These are phyloP conservation scores for Euphorbia schlechtendalii DNA, from an alignment of 441 rosid genomes.

Conservation along the genomic window DNA sequence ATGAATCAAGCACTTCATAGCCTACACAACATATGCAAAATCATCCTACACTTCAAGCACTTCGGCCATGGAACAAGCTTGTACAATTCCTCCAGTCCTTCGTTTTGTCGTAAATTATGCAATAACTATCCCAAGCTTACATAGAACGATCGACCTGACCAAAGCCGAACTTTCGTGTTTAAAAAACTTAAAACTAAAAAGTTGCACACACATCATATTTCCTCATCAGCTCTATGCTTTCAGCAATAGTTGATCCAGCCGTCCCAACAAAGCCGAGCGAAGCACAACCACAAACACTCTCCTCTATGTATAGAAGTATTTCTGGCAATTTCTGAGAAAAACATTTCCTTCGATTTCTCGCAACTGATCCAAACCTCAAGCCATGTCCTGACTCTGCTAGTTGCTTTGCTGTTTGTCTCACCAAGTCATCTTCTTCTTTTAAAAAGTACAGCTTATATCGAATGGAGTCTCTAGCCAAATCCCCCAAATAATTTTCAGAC, in stretches of 20 bases:
- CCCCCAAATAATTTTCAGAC: conserved; percentile 57
- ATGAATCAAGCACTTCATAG: no score
- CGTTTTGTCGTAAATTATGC: no score
- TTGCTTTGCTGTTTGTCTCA: conserved; percentile 40
- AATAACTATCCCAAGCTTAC: no score
- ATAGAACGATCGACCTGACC: not conserved
- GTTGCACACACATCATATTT: conserved; percentile 44
- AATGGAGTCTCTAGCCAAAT: conserved; percentile 39
- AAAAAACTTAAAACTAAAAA: conserved; percentile 20
- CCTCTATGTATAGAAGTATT: conserved; percentile 64
- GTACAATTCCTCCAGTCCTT: no score
- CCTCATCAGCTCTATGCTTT: conserved; percentile 66
- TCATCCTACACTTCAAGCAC: no score
- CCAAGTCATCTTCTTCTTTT: conserved; percentile 29
- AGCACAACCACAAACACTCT: conserved; percentile 84
- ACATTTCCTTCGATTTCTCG: conserved; percentile 27
- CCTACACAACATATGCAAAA: no score
- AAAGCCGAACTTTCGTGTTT: conserved; percentile 11
- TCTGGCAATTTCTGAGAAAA: conserved; percentile 41
- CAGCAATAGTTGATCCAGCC: conserved; percentile 88
- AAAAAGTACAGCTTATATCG: conserved; percentile 30
- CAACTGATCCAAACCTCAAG: conserved; percentile 34
- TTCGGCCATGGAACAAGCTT: no score
- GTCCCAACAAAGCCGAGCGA: conserved; percentile 87
- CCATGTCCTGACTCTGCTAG: conserved; percentile 42